Base-by-base conservation (phyloP, 2,329 filamentous ascomycete genomes). In the Stagonosporopsis rhizophila region DNA sequence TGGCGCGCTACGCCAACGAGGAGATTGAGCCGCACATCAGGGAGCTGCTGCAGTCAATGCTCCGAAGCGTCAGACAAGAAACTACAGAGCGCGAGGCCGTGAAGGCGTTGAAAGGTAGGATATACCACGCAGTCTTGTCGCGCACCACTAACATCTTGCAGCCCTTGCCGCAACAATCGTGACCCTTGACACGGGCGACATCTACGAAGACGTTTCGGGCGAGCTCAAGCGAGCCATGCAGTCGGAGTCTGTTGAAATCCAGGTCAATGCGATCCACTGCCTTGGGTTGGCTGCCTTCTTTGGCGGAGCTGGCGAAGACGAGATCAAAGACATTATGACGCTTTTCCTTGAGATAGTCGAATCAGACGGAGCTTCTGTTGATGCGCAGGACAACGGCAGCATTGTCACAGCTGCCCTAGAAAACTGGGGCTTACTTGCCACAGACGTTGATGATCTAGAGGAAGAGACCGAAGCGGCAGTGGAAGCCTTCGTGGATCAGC, bases 401-500 rank as follows among this genome's bases (percentile, higher is more conserved):
- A 85, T 92, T 2, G 91, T 96, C 1, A 82, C 86, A 3, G 89
- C 91, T 0, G 90, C 91, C 0, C 80, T 96, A 1, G 84, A 89
- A 61, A 86, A 88, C 56, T 96, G 91, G 90, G 89, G 88, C 1
- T 89, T 94, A 61, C 83, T 96, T 5, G 90, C 89, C 5, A 92
- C 89, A 4, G 85, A 90, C 58, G 79, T 94, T 6, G 88, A 92
- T 3, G 90, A 94, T 66, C 81, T 92, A 39, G 86, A 90, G 64
- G 83, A 85, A 15, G 82, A 87, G 58, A 91, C 89, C 28, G 87
- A 91, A 61, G 78, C 85, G 25, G 89, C 90, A 15, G 84, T 95
- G 66, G 89, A 95, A 49, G 87, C 89, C 2, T 92, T 96, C 65
- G 87, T 91, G 38, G 92, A 96, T 44, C 92, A 96, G 75, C 87